Percentiles rank a stretch among this genome's conserved stretches.
phyloP scores from a whole-genome alignment of 2,329 filamentous ascomycete species.

The Xylaria sp. region DNA sequence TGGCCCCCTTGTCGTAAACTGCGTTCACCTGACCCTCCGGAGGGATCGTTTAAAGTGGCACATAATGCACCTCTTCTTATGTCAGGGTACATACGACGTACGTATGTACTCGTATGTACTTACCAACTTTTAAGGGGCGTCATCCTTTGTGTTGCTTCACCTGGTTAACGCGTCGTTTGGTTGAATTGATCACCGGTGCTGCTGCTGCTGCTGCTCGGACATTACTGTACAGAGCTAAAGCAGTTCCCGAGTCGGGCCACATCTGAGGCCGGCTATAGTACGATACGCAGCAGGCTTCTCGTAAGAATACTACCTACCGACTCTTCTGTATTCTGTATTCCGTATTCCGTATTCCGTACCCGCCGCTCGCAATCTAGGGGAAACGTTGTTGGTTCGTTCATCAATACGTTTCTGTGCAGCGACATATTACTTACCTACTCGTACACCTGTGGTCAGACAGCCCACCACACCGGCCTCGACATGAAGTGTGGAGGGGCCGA shows the following conservation, averaged over 20 bases:
- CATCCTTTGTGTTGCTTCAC: no score
- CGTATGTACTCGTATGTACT: no score
- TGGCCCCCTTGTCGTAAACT: constrained; percentile 10
- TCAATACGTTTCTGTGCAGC: background rate
- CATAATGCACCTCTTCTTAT: background rate
- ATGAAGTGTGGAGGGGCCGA: background rate
- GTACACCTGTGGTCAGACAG: background rate
- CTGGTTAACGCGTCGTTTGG: no score
- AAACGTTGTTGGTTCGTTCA: background rate
- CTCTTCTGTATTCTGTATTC: background rate
- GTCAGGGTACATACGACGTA: no score
- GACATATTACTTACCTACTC: no score
- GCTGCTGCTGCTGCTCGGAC: no score
- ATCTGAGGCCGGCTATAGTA: background rate
- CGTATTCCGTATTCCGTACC: background rate
- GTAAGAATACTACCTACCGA: background rate
- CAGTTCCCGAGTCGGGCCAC: background rate
- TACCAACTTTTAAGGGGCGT: no score
- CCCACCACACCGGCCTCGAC: background rate
- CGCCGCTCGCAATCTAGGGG: background rate
- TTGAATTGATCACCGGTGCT: no score
- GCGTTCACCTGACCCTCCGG: constrained; percentile 14
- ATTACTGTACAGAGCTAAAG: no score
- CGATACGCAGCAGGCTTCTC: background rate
- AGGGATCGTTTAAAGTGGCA: background rate